These are phyloP conservation scores for Trametes polyzona DNA, from an alignment of 1,284 basidiomycete species.

Conservation along the genomic window DNA sequence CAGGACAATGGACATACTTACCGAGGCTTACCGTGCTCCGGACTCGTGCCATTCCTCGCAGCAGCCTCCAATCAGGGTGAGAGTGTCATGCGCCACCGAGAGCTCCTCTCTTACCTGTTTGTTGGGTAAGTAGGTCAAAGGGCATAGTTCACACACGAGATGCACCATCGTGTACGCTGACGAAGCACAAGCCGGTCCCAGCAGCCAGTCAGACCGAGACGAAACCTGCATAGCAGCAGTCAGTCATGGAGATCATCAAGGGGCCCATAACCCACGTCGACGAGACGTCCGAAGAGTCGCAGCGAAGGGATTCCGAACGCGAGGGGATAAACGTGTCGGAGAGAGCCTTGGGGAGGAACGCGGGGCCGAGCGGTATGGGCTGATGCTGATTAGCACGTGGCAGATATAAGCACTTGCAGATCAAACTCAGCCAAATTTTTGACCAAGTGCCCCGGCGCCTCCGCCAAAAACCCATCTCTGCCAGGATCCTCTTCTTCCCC, in stretches of 20 bases:
- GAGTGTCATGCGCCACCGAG: neutral
- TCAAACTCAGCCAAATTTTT: conserved; percentile 37
- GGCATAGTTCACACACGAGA: neutral
- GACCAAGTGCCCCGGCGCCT: conserved; percentile 21
- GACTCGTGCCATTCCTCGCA: neutral
- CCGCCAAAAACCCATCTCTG: conserved; percentile 15
- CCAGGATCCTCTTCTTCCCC: conserved; percentile 11
- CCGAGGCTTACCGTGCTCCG: too few relatives aligned
- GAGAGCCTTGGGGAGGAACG: neutral
- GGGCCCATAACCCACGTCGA: neutral
- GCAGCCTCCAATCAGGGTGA: neutral
- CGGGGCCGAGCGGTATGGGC: neutral
- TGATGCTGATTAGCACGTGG: conserved; percentile 24
- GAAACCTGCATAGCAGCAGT: too few relatives aligned
- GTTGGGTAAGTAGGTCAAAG: neutral
- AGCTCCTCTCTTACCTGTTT: neutral
- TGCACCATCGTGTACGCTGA: neutral
- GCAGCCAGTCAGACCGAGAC: neutral
- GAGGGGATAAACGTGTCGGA: neutral
- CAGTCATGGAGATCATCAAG: neutral
- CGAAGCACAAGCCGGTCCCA: neutral
- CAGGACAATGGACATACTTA: too few relatives aligned
- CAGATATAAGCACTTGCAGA: conserved; percentile 12
- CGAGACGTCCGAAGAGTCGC: neutral
- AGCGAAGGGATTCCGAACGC: neutral